phyloP scores from a whole-genome alignment of 1,284 basidiomycete genomes.

The Leccinum subspadiceum region DNA sequence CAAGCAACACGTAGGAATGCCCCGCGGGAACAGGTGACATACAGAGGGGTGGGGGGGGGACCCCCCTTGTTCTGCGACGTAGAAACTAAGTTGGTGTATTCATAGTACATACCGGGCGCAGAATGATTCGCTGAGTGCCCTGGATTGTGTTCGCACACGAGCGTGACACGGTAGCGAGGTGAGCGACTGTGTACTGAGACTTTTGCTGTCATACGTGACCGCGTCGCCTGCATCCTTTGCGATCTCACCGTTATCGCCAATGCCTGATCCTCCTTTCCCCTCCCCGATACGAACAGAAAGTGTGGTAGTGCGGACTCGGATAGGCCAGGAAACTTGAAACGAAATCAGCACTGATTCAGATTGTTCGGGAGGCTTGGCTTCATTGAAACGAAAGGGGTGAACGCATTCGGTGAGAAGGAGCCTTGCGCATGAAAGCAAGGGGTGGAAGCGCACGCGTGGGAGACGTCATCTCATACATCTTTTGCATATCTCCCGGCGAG shows the following conservation, averaged over 20 bases:
- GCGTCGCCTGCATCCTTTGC: slow-evolving; percentile 19
- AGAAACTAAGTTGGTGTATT: too few relatives aligned
- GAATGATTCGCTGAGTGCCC: too few relatives aligned
- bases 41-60: too few relatives aligned
- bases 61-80: too few relatives aligned
- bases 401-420: slow-evolving; percentile 53
- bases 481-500: slow-evolving; percentile 81
- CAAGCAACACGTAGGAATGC: too few relatives aligned
- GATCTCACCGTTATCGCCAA: neutral
- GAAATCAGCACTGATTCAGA: slow-evolving; percentile 38
- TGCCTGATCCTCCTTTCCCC: slow-evolving; percentile 23
- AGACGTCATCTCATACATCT: slow-evolving; percentile 96
- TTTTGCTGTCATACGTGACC: slow-evolving; percentile 66
- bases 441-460: slow-evolving; percentile 81
- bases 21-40: too few relatives aligned
- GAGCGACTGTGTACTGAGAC: slow-evolving; percentile 36
- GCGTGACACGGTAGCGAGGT: too few relatives aligned
- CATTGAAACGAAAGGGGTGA: slow-evolving; percentile 39
- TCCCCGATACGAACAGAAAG: slow-evolving; percentile 38
- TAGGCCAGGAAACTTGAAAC: slow-evolving; percentile 47
- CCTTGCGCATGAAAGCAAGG: slow-evolving; percentile 80
- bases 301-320: slow-evolving; percentile 48
- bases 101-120: too few relatives aligned
- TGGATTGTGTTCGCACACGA: too few relatives aligned
- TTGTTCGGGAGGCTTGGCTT: slow-evolving; percentile 53